phyloP scores from a whole-genome alignment of 2,329 filamentous ascomycete species.

The Zymoseptoria crescenta region DNA sequence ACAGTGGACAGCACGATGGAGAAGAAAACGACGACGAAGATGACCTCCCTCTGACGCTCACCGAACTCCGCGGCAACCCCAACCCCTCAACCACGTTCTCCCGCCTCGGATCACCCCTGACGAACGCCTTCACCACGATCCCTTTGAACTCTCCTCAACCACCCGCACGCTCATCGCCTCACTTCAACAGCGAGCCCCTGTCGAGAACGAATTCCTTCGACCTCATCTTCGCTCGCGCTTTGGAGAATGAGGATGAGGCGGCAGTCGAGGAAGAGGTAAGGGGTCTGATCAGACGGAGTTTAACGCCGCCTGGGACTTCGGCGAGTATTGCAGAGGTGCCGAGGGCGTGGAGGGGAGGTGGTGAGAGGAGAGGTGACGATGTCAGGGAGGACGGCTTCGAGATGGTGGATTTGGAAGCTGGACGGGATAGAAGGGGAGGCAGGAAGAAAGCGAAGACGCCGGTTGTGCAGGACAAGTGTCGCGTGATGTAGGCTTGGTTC shows the following conservation, averaged over 20 bases:
- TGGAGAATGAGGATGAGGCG: constrained; percentile 3
- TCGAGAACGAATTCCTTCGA: constrained; percentile 8
- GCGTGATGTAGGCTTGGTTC: not conserved
- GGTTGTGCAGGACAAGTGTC: not conserved
- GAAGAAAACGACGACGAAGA: constrained; percentile 4
- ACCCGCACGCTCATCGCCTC: not conserved
- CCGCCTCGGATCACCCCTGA: not conserved
- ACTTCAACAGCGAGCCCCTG: not conserved
- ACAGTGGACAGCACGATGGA: not conserved
- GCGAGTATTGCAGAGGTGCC: not conserved
- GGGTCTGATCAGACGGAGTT: not conserved
- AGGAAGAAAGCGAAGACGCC: not conserved
- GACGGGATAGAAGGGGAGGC: not conserved
- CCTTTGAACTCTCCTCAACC: not conserved
- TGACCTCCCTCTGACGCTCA: constrained; percentile 1
- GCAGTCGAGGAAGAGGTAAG: not conserved
- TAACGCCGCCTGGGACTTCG: constrained; percentile 9
- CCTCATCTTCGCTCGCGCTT: constrained; percentile 5
- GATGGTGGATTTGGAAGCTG: not conserved
- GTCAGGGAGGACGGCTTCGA: not conserved
- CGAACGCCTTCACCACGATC: not conserved
- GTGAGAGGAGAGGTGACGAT: not conserved
- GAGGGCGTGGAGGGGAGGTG: not conserved
- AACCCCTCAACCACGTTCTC: not conserved
- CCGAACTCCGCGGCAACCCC: not conserved